phyloP scores from a whole-genome alignment of 2,329 filamentous ascomycete species.

The Aspergillus uvarum region DNA sequence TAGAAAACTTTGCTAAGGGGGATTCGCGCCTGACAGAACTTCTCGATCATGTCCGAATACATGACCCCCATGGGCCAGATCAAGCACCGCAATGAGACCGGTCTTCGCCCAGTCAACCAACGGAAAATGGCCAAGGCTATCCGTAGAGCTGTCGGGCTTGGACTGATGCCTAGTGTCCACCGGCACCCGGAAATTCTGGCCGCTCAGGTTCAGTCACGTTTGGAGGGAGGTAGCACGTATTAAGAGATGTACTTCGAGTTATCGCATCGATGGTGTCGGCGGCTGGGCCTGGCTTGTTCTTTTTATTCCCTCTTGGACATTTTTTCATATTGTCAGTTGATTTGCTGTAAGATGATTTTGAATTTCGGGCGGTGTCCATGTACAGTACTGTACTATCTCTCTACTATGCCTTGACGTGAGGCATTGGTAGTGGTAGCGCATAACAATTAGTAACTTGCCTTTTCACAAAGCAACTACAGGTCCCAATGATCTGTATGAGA shows the following conservation, averaged over 20 bases:
- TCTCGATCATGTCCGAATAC: conserved; percentile 85
- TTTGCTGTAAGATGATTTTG: neutral
- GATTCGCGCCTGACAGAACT: conserved; percentile 64
- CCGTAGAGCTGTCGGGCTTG: conserved; percentile 80
- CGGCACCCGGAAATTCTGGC: conserved; percentile 78
- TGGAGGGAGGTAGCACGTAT: conserved; percentile 24
- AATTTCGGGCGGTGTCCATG: neutral
- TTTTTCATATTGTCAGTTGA: neutral
- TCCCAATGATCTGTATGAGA: too few species aligned
- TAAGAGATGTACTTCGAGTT: conserved; percentile 9
- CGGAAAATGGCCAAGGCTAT: conserved; percentile 91
- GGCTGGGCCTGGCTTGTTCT: neutral
- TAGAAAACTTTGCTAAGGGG: conserved; percentile 10
- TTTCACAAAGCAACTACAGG: too few species aligned
- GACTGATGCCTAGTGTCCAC: conserved; percentile 89
- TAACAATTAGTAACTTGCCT: too few species aligned
- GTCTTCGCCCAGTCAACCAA: conserved; percentile 85
- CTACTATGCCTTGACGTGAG: neutral
- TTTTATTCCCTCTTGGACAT: neutral
- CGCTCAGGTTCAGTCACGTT: conserved; percentile 30
- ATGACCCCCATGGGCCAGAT: conserved; percentile 84
- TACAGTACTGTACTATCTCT: neutral
- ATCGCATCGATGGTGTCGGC: neutral
- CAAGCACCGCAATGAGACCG: conserved; percentile 71
- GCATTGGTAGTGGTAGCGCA: too few species aligned